Conservation (phyloP, 331 rosid species). For the Acacia pycnantha region DNA sequence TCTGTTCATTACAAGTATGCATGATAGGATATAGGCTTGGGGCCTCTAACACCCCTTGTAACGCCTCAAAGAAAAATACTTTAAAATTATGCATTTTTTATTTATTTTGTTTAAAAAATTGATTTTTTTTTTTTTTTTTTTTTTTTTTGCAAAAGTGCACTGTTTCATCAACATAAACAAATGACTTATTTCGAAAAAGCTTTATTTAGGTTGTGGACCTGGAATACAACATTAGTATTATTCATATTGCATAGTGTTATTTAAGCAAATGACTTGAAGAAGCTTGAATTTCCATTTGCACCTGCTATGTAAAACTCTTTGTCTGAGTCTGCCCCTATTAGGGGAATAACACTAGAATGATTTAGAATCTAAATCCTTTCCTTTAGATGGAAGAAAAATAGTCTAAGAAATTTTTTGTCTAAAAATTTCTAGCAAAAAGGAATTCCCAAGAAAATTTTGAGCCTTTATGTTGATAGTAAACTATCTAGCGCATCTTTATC, state of each 20-base stretch:
- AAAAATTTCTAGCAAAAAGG: neutral
- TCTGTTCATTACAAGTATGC: neutral
- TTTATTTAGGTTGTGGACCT: neutral
- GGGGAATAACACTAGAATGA: neutral
- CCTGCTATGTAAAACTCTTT: neutral
- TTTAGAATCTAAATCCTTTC: neutral
- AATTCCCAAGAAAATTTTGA: neutral
- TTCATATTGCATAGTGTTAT: neutral
- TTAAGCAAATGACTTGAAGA: neutral
- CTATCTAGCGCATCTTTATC: neutral
- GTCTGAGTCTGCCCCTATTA: neutral
- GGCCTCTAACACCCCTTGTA: neutral
- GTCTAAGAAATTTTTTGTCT: neutral
- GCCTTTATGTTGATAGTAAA: neutral
- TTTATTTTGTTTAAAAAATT: too few relatives aligned
- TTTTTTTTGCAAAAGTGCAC: too few relatives aligned
- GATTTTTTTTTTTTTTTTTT: too few relatives aligned
- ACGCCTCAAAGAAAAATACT: neutral
- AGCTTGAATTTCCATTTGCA: neutral
- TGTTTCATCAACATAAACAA: too few relatives aligned
- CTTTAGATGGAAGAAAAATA: neutral
- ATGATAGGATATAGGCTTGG: neutral
- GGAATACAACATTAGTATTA: neutral
- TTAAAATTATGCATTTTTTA: too few relatives aligned
- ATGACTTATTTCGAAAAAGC: neutral